A percentile compares a stretch with the other conserved stretches of the same genome.
These are phyloP conservation scores for Zanthoxylum bungeanum DNA, from an alignment of 345 rosid genomes.

Conservation along the genomic window DNA sequence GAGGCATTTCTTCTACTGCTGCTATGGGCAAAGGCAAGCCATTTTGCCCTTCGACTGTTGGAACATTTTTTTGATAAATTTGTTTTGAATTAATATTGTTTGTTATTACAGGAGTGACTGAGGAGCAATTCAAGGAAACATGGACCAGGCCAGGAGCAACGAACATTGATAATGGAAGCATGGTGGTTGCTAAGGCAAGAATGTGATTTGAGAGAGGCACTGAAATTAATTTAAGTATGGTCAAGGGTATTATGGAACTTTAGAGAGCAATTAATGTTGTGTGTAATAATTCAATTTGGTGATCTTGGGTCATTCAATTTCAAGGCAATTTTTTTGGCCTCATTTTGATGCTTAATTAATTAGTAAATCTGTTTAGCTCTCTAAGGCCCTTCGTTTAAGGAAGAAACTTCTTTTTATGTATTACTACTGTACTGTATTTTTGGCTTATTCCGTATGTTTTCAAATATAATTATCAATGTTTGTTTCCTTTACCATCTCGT, in stretches of 20 bases:
- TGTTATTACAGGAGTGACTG: slow-evolving; percentile 67
- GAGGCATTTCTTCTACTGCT: slow-evolving; percentile 95
- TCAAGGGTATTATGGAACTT: too few species aligned
- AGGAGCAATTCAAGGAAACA: slow-evolving; percentile 92
- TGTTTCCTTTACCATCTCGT: neutral
- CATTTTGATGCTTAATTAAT: slow-evolving; percentile 5
- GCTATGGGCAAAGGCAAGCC: slow-evolving; percentile 95
- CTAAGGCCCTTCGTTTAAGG: neutral
- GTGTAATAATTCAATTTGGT: slow-evolving; percentile 23
- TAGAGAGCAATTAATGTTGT: slow-evolving; percentile 29
- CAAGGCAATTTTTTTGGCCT: slow-evolving; percentile 14
- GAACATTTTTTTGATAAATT: neutral
- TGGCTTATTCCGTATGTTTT: neutral
- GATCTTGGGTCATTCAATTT: too few species aligned
- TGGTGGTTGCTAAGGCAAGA: slow-evolving; percentile 72
- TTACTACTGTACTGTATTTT: neutral
- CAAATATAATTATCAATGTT: neutral
- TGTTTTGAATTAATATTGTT: neutral
- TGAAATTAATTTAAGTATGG: too few species aligned
- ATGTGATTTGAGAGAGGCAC: slow-evolving; percentile 51
- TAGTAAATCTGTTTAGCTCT: neutral
- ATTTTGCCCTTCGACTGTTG: neutral
- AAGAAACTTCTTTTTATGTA: neutral
- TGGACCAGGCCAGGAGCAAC: slow-evolving; percentile 69
- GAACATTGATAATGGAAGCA: slow-evolving; percentile 44